Evolutionary conservation across 2,329 filamentous ascomycete species (phyloP), one percentile per base, ranked within the genome.

Genomic region (Pseudogymnoascus sp.): DNA sequence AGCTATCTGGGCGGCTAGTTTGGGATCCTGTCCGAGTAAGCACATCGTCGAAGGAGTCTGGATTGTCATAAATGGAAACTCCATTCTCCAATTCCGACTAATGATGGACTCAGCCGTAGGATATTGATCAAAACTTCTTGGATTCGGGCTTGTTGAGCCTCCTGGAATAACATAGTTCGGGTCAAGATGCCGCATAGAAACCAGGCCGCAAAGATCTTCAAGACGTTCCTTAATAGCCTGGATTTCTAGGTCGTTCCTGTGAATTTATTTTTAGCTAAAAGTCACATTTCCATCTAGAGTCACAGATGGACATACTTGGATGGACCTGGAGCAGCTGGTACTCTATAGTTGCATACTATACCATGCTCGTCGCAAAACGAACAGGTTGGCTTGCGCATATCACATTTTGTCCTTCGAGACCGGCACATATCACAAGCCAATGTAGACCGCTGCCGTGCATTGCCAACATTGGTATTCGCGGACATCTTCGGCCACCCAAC

Each of bases 381-480:
- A 63, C 69, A 71, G 6, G 59, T 42, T 37, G 69, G 69, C 53
- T 64, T 67, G 21, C 65, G 66, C 8, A 65, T 65, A 56, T 71
- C 69, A 63, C 69, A 71, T 64, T 70, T 71, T 33, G 68, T 69
- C 38, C 69, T 65, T 62, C 68, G 62, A 24, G 66, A 65, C 13
- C 69, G 65, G 62, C 69, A 71, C 19, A 63, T 62, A 16, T 69
- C 65, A 63, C 69, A 71, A 10, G 69, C 69, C 14, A 68, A 53
- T 4, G 64, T 61, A 40, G 66, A 40, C 61, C 67, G 59, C 40
- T 59, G 62, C 21, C 64, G 35, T 33, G 59, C 59, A 38, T 33
- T 33, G 38, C 38, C 16, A 42, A 42, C 38, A 21, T 42, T 42
- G 13, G 16, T 42, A 42, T 42, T 42, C 38, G 38, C 38, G 11